These are phyloP conservation scores for Vitis hybrid DNA, from an alignment of 177 flowering plant species.

Conservation along the genomic window DNA sequence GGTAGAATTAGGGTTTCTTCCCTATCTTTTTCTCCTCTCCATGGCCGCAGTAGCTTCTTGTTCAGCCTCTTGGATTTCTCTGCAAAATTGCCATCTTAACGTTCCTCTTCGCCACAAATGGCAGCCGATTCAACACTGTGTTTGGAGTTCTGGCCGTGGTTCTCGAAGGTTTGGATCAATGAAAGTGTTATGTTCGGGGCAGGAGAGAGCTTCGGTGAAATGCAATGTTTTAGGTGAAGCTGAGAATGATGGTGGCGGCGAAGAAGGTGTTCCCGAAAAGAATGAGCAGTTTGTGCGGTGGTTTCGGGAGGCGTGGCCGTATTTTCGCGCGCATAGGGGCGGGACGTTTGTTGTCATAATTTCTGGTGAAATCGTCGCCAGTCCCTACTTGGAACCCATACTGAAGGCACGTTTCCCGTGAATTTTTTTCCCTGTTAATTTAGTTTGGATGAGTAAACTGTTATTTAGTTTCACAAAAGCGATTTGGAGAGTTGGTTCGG, in stretches of 20 bases:
- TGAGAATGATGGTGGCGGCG: conserved; percentile 1
- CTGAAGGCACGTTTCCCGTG: conserved; percentile 47
- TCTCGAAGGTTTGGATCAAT: neutral
- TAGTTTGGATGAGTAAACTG: conserved; percentile 1
- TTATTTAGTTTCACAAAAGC: too few relatives aligned
- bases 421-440: conserved; percentile 3
- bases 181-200: neutral
- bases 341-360: conserved; percentile 80
- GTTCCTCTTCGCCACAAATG: too few relatives aligned
- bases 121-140: too few relatives aligned
- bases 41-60: neutral
- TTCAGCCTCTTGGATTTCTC: neutral
- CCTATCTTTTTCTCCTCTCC: neutral
- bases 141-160: too few relatives aligned
- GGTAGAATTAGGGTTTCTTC: neutral
- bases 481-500: too few relatives aligned
- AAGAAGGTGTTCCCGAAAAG: conserved; percentile 21
- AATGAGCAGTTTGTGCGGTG: conserved; percentile 66
- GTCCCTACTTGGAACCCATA: conserved; percentile 60
- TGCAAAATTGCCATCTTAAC: neutral
- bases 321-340: conserved; percentile 73
- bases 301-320: conserved; percentile 90
- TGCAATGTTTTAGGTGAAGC: conserved; percentile 14
- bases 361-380: conserved; percentile 67
- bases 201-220: neutral